Conservation (phyloP, 345 rosid genomes). For the Psidium friedrichsthalianum region DNA sequence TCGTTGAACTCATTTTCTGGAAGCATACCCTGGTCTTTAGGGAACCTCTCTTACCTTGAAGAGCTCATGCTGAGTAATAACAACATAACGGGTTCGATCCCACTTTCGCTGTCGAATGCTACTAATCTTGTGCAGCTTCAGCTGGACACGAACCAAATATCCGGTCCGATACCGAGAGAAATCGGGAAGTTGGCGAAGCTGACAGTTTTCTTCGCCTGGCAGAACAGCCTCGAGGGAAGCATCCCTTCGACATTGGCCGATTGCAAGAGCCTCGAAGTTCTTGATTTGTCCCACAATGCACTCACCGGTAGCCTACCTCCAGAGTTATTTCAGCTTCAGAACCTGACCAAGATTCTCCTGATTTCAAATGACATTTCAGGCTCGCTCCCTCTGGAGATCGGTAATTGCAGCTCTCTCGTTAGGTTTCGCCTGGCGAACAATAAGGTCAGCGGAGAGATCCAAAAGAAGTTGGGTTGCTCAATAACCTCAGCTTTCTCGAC, state of each 20-base stretch:
- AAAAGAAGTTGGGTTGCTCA: constrained; percentile 47
- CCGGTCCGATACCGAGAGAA: constrained; percentile 60
- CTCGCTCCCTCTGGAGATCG: constrained; percentile 54
- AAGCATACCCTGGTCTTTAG: constrained; percentile 51
- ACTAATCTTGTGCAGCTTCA: constrained; percentile 55
- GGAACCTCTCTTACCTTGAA: constrained; percentile 50
- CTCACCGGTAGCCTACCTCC: constrained; percentile 61
- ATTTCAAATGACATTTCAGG: constrained; percentile 72
- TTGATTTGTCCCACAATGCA: constrained; percentile 65
- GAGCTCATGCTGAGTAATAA: constrained; percentile 87
- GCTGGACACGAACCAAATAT: constrained; percentile 66
- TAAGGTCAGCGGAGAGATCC: constrained; percentile 49
- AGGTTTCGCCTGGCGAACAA: constrained; percentile 55
- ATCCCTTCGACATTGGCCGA: constrained; percentile 48
- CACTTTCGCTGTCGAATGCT: constrained; percentile 52
- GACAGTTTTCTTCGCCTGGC: constrained; percentile 64
- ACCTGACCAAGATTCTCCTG: constrained; percentile 67
- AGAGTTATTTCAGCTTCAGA: constrained; percentile 50
- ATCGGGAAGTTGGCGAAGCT: constrained; percentile 60
- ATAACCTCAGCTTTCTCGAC: constrained; percentile 58
- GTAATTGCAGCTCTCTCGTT: constrained; percentile 48
- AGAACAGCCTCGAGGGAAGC: constrained; percentile 66
- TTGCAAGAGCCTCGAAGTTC: constrained; percentile 55
- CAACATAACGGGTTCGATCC: constrained; percentile 72
- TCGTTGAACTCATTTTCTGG: constrained; percentile 74